A percentile compares a stretch with the other conserved stretches of the same genome.
Evolutionary conservation across 2,329 filamentous ascomycete genomes (phyloP).

Genomic region (Mariannaea sp.): DNA sequence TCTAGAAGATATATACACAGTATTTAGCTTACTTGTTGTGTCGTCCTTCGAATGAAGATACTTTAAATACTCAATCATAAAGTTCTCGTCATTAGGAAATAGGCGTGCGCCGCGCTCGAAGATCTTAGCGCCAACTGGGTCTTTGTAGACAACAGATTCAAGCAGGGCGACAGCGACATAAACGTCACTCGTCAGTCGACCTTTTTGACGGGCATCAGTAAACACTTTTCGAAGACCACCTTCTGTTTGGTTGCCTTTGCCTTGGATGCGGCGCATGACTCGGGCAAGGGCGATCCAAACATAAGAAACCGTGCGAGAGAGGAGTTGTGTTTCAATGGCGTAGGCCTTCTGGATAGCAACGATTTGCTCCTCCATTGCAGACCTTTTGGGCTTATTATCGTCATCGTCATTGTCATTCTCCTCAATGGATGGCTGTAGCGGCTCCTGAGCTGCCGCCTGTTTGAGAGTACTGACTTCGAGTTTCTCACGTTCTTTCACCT

Average conservation of each 20-base stretch:
- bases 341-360: conserved; percentile 68
- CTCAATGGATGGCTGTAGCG: conserved; percentile 47
- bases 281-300: conserved; percentile 95
- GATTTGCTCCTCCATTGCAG: conserved; percentile 68
- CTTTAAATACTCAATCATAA: conserved; percentile 95
- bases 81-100: conserved; percentile 91
- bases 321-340: conserved; percentile 71
- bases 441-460: conserved; percentile 51
- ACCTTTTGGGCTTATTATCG: conserved; percentile 48
- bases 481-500: conserved; percentile 67
- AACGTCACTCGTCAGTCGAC: conserved; percentile 89
- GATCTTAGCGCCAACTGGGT: conserved; percentile 89
- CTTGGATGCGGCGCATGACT: conserved; percentile 91
- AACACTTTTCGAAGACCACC: conserved; percentile 91
- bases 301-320: conserved; percentile 86
- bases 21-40: conserved; percentile 76
- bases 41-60: conserved; percentile 92
- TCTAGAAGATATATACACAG: neutral
- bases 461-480: conserved; percentile 62
- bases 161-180: conserved; percentile 93
- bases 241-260: conserved; percentile 66
- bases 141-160: conserved; percentile 95
- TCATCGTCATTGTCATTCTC: conserved; percentile 59
- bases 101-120: conserved; percentile 93
- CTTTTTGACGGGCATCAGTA: conserved; percentile 82